Base-by-base conservation (phyloP, 2,329 filamentous ascomycete genomes). In the Xylariomycetidae sp. region DNA sequence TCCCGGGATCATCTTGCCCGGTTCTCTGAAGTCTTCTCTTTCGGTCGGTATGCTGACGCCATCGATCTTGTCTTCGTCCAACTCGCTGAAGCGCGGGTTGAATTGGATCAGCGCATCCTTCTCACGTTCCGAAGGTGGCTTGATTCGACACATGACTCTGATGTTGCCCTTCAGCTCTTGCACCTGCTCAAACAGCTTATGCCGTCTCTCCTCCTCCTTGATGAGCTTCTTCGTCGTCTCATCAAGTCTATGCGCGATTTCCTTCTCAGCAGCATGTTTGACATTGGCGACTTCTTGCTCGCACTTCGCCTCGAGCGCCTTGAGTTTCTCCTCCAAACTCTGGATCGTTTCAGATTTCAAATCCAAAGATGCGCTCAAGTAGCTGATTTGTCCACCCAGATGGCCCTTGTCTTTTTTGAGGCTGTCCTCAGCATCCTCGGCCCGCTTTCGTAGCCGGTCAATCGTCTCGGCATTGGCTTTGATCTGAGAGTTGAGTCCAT, bases 131-230 rank as follows among this genome's bases (percentile, higher is more conserved):
- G 85, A 67, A 0, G 82, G 68, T 1, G 92, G 92, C 25, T 94
- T 82, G 17, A 97, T 90, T 56, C 92, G 81, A 55, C 90, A 97
- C 78, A 98, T 98, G 46, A 98, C 92, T 14, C 92, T 84, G 52
- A 98, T 98, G 56, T 98, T 98, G 50, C 92, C 92, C 60, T 95
- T 96, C 39, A 98, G 76, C 55, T 98, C 92, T 58, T 98, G 88
- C 29, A 98, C 90, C 58, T 94, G 92, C 62, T 97, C 97, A 67
- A 97, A 95, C 0, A 98, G 74, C 48, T 94, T 90, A 15, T 92
- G 78, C 11, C 92, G 80, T 31, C 95, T 70, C 1, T 86, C 92
- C 62, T 98, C 92, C 56, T 97, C 92, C 51, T 83, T 87, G 42
- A 92, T 82, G 17, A 98, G 70, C 54, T 92, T 95, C 45, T 87